Percentiles rank a stretch among this genome's conserved stretches.
Conservation (phyloP, 2,329 filamentous ascomycete genomes). For the Aspergillus arachidicola region DNA sequence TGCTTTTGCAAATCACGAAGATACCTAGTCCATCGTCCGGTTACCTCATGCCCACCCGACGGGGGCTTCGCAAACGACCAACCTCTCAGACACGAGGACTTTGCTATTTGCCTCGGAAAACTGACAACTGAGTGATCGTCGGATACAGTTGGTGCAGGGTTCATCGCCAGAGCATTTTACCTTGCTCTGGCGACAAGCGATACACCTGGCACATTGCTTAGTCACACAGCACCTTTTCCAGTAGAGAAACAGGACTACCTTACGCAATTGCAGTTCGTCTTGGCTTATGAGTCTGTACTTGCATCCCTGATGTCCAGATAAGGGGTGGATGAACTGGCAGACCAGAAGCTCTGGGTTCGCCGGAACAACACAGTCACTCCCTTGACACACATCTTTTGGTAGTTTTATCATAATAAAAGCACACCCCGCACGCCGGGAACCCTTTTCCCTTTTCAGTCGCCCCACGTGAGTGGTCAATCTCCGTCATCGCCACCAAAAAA, state of each 20-base stretch:
- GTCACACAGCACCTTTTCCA: background rate
- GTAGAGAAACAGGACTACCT: background rate
- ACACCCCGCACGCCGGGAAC: background rate
- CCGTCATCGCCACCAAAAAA: background rate
- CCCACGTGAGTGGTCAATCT: background rate
- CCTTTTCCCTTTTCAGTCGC: background rate
- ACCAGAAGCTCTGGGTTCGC: background rate
- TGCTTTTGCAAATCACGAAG: background rate
- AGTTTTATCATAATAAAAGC: background rate
- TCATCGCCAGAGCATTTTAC: conserved; percentile 46
- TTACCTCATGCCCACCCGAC: background rate
- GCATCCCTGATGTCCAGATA: background rate
- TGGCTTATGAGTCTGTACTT: background rate
- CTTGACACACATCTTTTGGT: background rate
- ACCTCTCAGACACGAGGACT: background rate
- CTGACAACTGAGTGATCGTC: conserved; percentile 19
- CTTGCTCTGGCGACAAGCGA: conserved; percentile 44
- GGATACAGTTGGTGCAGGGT: conserved; percentile 37
- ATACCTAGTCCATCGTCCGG: background rate
- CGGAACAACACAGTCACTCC: background rate
- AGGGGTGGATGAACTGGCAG: background rate
- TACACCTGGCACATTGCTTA: conserved; percentile 16
- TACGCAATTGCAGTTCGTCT: background rate
- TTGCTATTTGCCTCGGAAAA: background rate
- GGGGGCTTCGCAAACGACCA: background rate